Evolutionary conservation across 108 stramenopile species (phyloP), one percentile per base, ranked within the genome.

Genomic region (Pseudonitzschia multiseries): DNA sequence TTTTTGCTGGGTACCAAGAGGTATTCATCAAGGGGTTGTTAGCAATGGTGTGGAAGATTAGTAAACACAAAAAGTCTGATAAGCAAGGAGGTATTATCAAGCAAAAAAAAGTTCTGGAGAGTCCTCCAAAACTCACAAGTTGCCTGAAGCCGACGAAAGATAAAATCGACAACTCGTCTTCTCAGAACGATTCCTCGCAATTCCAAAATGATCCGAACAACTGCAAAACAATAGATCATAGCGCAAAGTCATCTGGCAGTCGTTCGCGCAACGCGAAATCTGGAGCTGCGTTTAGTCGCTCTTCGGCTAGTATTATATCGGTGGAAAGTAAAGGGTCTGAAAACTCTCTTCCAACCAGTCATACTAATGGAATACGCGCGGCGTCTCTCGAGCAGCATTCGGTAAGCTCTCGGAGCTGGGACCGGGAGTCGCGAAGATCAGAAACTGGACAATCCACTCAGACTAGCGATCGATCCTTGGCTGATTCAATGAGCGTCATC

Each of bases 1-100:
- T 18, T 56, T 56, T 8, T 56, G 9, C 54, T 56, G 24, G 54
- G 24, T 26, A 24, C 54, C 54, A 24, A 26, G 2, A 56, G 26
- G 21, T 56, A 26, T 10, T 56, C 24, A 20, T 56, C 10, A 26
- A 2, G n/a, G 54, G 12, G 15, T 67, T 29, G 28, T 50, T 21
- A 41, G 42, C 42, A 44, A 67, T 67, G 66, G 66, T 67, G 27
- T 67, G 66, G 66, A 67, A 67, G 17, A 67, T 48, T 15, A 67
- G n/a, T 41, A 67, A 67, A 27, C 66, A 67, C 43, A 50, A 40
- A 50, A 67, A 50, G 66, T 67, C 43, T 28, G 66, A 48, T 12
- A 33, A 40, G 22, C 31, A 65, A 41, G 22, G 43, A 0, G 21
- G 44, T 27, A 48, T 3, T 4, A 22, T n/a, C 43, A 62, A 40